Conservation (phyloP, 805 yeast genomes). For the Hanseniaspora taiwanica region DNA sequence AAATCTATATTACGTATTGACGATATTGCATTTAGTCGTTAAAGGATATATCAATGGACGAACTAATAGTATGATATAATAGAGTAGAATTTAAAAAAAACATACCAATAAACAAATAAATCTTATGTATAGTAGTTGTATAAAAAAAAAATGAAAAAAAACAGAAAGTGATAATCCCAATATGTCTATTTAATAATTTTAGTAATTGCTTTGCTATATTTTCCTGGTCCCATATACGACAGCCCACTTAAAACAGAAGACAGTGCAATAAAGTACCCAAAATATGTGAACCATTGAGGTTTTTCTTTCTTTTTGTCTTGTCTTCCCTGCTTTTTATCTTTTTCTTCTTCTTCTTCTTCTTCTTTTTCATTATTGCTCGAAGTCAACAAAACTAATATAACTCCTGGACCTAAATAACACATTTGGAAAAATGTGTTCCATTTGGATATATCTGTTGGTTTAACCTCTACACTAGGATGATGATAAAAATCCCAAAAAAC, state of each 20-base stretch:
- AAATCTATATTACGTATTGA: constrained; percentile 93
- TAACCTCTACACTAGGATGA: constrained; percentile 76
- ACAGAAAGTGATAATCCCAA: not conserved
- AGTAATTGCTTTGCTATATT: constrained; percentile 53
- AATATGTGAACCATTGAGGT: constrained; percentile 16
- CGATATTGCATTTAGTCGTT: constrained; percentile 88
- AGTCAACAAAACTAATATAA: constrained; percentile 24
- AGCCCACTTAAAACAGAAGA: constrained; percentile 73
- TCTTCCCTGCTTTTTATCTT: not conserved
- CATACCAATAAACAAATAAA: too few relatives aligned
- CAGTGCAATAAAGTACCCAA: constrained; percentile 44
- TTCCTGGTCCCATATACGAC: constrained; percentile 37
- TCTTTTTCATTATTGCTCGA: constrained; percentile 5
- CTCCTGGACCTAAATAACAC: constrained; percentile 63
- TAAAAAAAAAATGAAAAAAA: too few relatives aligned
- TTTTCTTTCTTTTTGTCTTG: constrained; percentile 4
- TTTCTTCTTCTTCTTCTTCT: constrained; percentile 6
- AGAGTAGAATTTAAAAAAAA: too few relatives aligned
- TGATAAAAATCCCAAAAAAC: constrained; percentile 61
- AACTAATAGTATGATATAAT: not conserved
- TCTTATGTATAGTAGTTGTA: not conserved
- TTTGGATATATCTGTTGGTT: constrained; percentile 77
- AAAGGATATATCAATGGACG: constrained; percentile 9
- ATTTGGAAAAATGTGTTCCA: constrained; percentile 86
- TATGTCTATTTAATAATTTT: constrained; percentile 28